Evolutionary conservation across 139 green algal species (phyloP), one percentile per base, ranked within the genome.

Genomic region (Klebsormidium nitens): DNA sequence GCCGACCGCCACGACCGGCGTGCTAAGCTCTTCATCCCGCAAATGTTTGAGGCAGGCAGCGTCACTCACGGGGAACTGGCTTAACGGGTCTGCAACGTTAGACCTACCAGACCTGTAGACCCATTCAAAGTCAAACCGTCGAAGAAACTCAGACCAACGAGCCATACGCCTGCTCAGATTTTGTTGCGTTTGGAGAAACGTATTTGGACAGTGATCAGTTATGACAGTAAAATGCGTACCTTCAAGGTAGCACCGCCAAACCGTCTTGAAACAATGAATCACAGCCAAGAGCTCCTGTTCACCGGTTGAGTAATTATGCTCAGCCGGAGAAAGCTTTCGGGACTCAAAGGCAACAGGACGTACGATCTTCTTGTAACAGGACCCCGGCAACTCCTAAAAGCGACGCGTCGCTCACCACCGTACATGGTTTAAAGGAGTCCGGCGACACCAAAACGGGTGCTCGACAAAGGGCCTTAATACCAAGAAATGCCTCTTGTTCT

Each of bases 241-340:
- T 50, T 69, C 62, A 5, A 69, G 61, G 61, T 69, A 59, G 28
- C 62, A 69, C n/a, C 36, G 62, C 62, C 62, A 69, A n/a, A n/a
- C n/a, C 5, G 19, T 59, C 26, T 23, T 17, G 11, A 64, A 59
- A 2, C 63, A 69, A 59, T 82, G 58, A 4, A 78, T 47, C 19
- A 82, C 69, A 59, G 62, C 75, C 32, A 77, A 39, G 47, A 77
- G 39, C 36, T 83, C 71, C 11, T 77, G 47, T 32, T 80, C 77
- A 48, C 37, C 39, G 0, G 64, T 62, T 26, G 34, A 40, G 39
- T 83, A 78, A 5, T 66, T 73, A 2, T 8, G n/a, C 37, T 83
- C 71, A 62, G 71, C 60, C 23, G 37, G 1, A 23, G 52, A 48
- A 28, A 80, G 31, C 35, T 68, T 50, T 17, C 55, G 67, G 31